A percentile compares a stretch with the other conserved stretches of the same genome.
phyloP scores from a whole-genome alignment of 1,284 basidiomycete genomes.

The Ustilago cynodontis region DNA sequence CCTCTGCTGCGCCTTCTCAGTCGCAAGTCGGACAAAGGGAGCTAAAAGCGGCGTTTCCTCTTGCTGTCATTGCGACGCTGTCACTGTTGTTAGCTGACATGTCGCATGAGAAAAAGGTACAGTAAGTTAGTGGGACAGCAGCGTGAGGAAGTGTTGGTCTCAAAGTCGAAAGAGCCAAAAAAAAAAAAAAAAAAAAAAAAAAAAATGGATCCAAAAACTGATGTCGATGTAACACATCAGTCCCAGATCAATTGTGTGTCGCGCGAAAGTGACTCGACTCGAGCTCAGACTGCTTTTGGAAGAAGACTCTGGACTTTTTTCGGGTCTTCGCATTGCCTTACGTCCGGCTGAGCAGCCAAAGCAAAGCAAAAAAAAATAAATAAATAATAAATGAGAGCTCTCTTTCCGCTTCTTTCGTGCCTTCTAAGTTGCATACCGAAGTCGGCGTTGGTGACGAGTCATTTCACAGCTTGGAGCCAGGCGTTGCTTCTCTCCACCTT shows the following conservation, averaged over 20 bases:
- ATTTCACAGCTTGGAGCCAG: constrained; percentile 2
- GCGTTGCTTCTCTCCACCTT: background rate
- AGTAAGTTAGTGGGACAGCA: no score
- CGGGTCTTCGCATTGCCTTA: background rate
- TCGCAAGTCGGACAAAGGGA: no score
- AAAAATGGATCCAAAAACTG: no score
- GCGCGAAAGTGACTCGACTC: constrained; percentile 9
- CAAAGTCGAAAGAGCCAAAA: background rate
- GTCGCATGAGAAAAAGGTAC: background rate
- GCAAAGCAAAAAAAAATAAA: no score
- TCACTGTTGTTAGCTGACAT: background rate
- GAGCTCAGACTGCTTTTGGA: background rate
- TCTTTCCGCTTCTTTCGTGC: background rate
- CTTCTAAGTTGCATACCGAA: background rate
- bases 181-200: no score
- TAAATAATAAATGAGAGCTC: no score
- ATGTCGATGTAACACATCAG: background rate
- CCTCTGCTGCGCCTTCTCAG: no score
- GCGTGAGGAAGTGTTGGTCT: constrained; percentile 7
- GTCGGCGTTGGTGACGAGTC: constrained; percentile 11
- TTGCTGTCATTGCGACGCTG: background rate
- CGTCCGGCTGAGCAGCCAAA: constrained; percentile 9
- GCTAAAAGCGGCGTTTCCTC: no score
- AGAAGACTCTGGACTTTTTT: background rate
- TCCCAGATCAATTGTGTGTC: background rate